Evolutionary conservation across 2,329 filamentous ascomycete genomes (phyloP).

Genomic region (Diaporthe capsici): DNA sequence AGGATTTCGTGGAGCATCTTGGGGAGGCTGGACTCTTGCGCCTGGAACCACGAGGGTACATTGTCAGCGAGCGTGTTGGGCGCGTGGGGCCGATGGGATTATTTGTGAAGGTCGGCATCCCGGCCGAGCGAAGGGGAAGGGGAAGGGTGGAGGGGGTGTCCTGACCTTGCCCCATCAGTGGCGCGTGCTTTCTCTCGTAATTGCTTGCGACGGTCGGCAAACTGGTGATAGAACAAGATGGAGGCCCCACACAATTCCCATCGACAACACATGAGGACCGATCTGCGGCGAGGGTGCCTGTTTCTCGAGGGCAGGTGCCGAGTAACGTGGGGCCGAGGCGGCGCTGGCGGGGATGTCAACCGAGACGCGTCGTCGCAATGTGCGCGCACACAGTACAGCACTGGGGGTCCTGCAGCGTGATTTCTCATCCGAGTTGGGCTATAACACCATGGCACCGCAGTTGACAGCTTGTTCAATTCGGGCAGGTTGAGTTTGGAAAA

Average conservation of each 20-base stretch:
- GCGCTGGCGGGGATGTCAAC: constrained; percentile 13
- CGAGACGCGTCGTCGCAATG: constrained; percentile 23
- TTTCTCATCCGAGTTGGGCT: neutral
- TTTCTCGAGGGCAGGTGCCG: constrained; percentile 3
- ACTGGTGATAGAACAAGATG: constrained; percentile 39
- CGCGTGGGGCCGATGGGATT: neutral
- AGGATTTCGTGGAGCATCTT: constrained; percentile 98
- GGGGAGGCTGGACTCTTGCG: constrained; percentile 33
- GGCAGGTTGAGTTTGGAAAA: neutral
- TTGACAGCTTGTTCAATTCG: neutral
- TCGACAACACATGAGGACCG: constrained; percentile 40
- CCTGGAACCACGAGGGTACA: constrained; percentile 12
- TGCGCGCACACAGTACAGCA: neutral
- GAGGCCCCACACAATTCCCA: constrained; percentile 41
- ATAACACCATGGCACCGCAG: neutral
- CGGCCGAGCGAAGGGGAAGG: neutral
- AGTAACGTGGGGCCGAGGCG: constrained; percentile 28
- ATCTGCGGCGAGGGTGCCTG: constrained; percentile 22
- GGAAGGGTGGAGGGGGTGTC: neutral
- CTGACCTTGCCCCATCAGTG: constrained; percentile 38
- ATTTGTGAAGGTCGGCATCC: neutral
- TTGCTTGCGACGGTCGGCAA: constrained; percentile 34
- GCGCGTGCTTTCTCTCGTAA: constrained; percentile 26
- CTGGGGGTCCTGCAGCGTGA: neutral
- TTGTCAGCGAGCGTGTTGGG: constrained; percentile 26